A percentile compares a stretch with the other conserved stretches of the same genome.
These are phyloP conservation scores for Solanum sejunctum DNA, from an alignment of 257 asterid genomes.

Conservation along the genomic window DNA sequence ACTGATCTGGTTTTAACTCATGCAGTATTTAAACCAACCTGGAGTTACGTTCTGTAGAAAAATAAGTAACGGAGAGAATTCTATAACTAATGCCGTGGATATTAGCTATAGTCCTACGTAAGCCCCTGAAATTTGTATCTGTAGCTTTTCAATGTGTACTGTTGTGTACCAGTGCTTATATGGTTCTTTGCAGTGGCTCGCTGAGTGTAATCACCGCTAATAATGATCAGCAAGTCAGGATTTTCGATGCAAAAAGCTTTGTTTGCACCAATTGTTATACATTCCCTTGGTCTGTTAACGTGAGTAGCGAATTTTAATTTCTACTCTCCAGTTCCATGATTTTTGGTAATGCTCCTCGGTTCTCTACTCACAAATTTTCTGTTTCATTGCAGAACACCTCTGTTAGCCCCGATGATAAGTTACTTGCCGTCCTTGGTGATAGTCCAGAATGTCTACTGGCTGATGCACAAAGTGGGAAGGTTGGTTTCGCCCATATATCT, in stretches of 20 bases:
- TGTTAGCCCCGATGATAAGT: conserved; percentile 51
- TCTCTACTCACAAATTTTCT: neutral
- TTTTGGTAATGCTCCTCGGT: neutral
- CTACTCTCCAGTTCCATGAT: neutral
- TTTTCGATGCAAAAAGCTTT: conserved; percentile 45
- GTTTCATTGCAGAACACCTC: conserved; percentile 42
- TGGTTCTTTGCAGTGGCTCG: conserved; percentile 37
- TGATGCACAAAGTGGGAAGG: conserved; percentile 56
- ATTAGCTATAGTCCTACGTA: conserved; percentile 33
- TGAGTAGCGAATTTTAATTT: conserved; percentile 21
- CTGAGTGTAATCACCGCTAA: conserved; percentile 60
- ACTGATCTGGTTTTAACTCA: neutral
- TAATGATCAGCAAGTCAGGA: conserved; percentile 72
- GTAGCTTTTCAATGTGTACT: neutral
- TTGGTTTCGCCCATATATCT: conserved; percentile 2
- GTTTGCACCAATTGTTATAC: conserved; percentile 35
- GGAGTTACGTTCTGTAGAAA: conserved; percentile 68
- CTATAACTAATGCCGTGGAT: conserved; percentile 76
- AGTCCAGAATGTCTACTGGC: conserved; percentile 45
- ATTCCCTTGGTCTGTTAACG: conserved; percentile 93
- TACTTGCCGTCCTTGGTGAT: conserved; percentile 72
- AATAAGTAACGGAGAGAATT: conserved; percentile 51
- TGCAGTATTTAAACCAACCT: conserved; percentile 56
- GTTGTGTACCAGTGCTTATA: neutral
- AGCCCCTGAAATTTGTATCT: neutral